Conservation (phyloP, 371 early-diverging fungal species). For the Haplosporangium sp. region DNA sequence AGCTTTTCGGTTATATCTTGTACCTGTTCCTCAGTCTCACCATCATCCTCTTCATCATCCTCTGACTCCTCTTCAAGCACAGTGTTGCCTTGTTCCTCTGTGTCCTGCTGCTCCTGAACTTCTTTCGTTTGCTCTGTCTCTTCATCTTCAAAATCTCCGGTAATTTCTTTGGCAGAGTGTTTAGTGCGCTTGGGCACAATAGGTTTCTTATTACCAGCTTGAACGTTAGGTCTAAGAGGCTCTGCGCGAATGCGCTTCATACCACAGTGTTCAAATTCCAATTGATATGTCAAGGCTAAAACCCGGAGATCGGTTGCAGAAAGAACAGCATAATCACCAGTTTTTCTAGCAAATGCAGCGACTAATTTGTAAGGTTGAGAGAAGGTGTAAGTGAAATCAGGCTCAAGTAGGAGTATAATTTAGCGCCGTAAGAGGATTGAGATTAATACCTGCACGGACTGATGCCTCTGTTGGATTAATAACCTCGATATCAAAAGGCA, state of each 20-base stretch:
- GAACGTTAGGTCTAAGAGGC: slow-evolving; percentile 60
- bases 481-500: slow-evolving; percentile 76
- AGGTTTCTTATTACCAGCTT: slow-evolving; percentile 33
- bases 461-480: slow-evolving; percentile 83
- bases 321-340: slow-evolving; percentile 91
- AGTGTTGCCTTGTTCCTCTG: slow-evolving; percentile 27
- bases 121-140: slow-evolving; percentile 5
- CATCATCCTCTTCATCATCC: slow-evolving; percentile 70
- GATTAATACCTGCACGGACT: slow-evolving; percentile 72
- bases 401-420: neutral
- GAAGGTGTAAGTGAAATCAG: neutral
- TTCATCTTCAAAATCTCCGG: slow-evolving; percentile 47
- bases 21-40: slow-evolving; percentile 43
- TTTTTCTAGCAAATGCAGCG: slow-evolving; percentile 87
- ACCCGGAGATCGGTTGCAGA: slow-evolving; percentile 91
- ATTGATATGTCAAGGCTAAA: slow-evolving; percentile 87
- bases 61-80: slow-evolving; percentile 53
- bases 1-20: slow-evolving; percentile 35
- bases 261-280: slow-evolving; percentile 84
- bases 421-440: neutral
- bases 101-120: slow-evolving; percentile 8
- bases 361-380: slow-evolving; percentile 59
- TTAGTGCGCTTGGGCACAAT: slow-evolving; percentile 39
- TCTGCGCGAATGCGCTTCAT: slow-evolving; percentile 70
- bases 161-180: slow-evolving; percentile 47